Evolutionary conservation across 805 yeast species (phyloP), one percentile per base, ranked within the genome.

Genomic region (Kazachstania taianensis): DNA sequence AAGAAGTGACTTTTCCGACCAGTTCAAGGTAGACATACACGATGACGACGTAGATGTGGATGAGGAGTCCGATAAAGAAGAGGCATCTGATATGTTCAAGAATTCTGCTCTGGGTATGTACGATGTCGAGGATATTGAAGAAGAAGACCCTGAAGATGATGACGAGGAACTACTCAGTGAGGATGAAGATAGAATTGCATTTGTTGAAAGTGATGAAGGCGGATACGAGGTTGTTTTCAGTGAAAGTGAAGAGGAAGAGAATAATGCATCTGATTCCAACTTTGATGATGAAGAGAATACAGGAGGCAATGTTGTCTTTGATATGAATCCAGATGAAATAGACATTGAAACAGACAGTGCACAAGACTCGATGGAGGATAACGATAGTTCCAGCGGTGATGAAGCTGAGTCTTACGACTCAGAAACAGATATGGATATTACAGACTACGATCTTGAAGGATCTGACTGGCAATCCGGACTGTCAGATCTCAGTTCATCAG

Each of bases 51-150:
- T 63, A 13, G 72, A 60, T 15, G 69, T 61, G 15, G 82, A 75
- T n/a, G 75, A 70, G 19, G 84, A 78, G 25, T 65, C 63, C 28
- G 62, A 63, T 15, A 75, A 72, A 25, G 94, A 81, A 36, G 89
- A 84, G 36, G 73, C 86, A 0, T 86, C 94, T 0, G 87, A 87
- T 53, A 64, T 87, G 50, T 76, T 89, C 57, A 66, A 80, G 27
- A 87, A 92, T 53, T 87, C 96, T 0, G 83, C 96, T 0, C 65
- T 89, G 28, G 96, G 96, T 2, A 87, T 89, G 94, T 89, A 81
- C 53, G 96, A 89, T 48, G 78, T 82, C 27, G 82, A 70, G 23
- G 92, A 79, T 35, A 69, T 72, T 24, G 80, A 75, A 43, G 72
- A 73, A 30, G 81, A 76, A 23, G 80, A 73, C 9, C 78, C 71